Evolutionary conservation across 1,284 basidiomycete species (phyloP).

Genomic region (Stygiomarasmius scandens): DNA sequence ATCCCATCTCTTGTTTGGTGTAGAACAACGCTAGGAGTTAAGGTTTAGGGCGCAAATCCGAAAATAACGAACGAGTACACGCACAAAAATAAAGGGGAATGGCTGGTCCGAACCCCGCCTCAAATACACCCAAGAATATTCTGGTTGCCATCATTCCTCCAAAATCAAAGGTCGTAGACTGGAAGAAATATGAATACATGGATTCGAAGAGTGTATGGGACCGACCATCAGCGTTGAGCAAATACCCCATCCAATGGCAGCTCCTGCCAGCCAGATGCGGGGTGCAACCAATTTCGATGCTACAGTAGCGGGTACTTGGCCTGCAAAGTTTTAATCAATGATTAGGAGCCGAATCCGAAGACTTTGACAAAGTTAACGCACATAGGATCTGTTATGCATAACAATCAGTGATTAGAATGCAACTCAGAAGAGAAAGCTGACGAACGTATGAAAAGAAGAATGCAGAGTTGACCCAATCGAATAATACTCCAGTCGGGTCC

Average conservation of each 20-base stretch:
- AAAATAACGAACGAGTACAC: slow-evolving; percentile 21
- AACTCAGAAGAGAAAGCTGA: slow-evolving; percentile 9
- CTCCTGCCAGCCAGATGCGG: slow-evolving; percentile 63
- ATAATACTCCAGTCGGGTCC: slow-evolving; percentile 65
- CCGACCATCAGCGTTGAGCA: slow-evolving; percentile 71
- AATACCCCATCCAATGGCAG: slow-evolving; percentile 71
- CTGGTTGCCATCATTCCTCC: slow-evolving; percentile 59
- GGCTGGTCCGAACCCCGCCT: slow-evolving; percentile 73
- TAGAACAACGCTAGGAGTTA: slow-evolving; percentile 65
- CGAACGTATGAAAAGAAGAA: slow-evolving; percentile 79
- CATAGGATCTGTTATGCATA: slow-evolving; percentile 56
- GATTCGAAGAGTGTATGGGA: background rate
- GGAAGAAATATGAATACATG: slow-evolving; percentile 2
- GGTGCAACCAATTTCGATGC: slow-evolving; percentile 70
- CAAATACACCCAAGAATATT: slow-evolving; percentile 68
- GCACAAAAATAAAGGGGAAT: slow-evolving; percentile 76
- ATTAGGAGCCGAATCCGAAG: too few species aligned
- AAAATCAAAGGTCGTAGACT: slow-evolving; percentile 65
- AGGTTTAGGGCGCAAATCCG: background rate
- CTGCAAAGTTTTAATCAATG: too few species aligned
- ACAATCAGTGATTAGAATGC: background rate
- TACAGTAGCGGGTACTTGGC: slow-evolving; percentile 68
- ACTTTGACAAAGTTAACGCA: background rate
- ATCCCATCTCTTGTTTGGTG: slow-evolving; percentile 71
- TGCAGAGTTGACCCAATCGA: slow-evolving; percentile 74